Evolutionary conservation across 1,284 basidiomycete species (phyloP).

Genomic region (Phaffia rhodozyma): DNA sequence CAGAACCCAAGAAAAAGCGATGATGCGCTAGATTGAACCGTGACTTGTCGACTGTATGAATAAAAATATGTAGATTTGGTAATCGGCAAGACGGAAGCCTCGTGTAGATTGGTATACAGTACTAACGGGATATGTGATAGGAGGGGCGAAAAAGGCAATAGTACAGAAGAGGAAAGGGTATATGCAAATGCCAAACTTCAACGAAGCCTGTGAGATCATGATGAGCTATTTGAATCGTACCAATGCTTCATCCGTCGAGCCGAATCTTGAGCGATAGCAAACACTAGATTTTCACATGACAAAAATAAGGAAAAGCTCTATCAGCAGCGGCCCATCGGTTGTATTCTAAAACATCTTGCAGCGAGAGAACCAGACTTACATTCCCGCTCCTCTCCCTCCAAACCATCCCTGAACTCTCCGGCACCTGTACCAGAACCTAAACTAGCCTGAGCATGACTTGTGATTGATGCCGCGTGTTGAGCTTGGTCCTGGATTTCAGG

Average conservation of each 20-base stretch:
- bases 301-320: neutral
- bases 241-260: slow-evolving; percentile 61
- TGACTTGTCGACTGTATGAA: no score
- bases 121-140: neutral
- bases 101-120: neutral
- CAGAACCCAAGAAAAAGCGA: slow-evolving; percentile 8
- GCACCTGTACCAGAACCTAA: slow-evolving; percentile 41
- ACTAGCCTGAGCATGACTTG: slow-evolving; percentile 40
- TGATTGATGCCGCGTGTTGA: slow-evolving; percentile 64
- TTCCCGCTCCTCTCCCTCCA: slow-evolving; percentile 77
- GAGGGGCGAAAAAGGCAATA: no score
- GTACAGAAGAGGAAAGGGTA: neutral
- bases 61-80: neutral
- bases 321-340: neutral
- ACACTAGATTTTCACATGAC: slow-evolving; percentile 44
- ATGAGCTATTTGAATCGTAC: slow-evolving; percentile 46
- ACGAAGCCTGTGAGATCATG: neutral
- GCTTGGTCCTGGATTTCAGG: slow-evolving; percentile 77
- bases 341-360: neutral
- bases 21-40: neutral
- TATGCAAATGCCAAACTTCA: neutral
- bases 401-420: slow-evolving; percentile 72
- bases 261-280: slow-evolving; percentile 68
- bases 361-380: slow-evolving; percentile 42
- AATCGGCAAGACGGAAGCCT: neutral